phyloP scores from a whole-genome alignment of 805 yeast genomes.

The Pichia sporocuriosa region DNA sequence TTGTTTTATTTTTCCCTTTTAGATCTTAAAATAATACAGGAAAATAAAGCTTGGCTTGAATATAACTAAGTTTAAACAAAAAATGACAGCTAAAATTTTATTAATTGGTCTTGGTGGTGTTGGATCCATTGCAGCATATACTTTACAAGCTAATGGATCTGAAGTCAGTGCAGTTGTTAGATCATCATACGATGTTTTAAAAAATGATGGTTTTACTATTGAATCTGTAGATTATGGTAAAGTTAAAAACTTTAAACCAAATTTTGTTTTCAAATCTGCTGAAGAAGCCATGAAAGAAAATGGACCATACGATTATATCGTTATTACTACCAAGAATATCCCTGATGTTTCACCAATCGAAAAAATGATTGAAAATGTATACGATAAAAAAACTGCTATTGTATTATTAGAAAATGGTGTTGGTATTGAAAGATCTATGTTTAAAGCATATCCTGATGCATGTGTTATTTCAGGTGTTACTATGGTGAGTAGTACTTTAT shows the following conservation, averaged over 20 bases:
- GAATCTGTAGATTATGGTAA: slow-evolving; percentile 59
- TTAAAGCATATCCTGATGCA: slow-evolving; percentile 29
- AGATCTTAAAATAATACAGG: too few species aligned
- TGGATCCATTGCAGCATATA: slow-evolving; percentile 69
- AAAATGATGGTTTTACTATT: slow-evolving; percentile 48
- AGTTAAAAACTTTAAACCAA: slow-evolving; percentile 48
- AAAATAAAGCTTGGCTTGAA: background rate
- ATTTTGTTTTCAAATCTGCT: slow-evolving; percentile 33
- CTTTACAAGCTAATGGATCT: slow-evolving; percentile 44
- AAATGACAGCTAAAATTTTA: slow-evolving; percentile 36
- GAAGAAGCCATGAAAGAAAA: slow-evolving; percentile 38
- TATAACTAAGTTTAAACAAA: background rate
- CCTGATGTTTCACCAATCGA: slow-evolving; percentile 55
- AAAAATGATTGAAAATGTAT: slow-evolving; percentile 22
- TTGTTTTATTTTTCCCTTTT: too few species aligned
- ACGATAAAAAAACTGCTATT: slow-evolving; percentile 28
- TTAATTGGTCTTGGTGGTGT: slow-evolving; percentile 84
- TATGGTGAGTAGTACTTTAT: slow-evolving; percentile 30
- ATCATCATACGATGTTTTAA: slow-evolving; percentile 52
- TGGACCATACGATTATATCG: slow-evolving; percentile 46
- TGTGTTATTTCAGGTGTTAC: slow-evolving; percentile 35
- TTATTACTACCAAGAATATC: slow-evolving; percentile 56
- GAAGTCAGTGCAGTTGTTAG: slow-evolving; percentile 58
- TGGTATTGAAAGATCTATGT: slow-evolving; percentile 32
- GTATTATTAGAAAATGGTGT: slow-evolving; percentile 37